Evolutionary conservation across 169 alveolate genomes (phyloP).

Genomic region (Eimeria sp.): DNA sequence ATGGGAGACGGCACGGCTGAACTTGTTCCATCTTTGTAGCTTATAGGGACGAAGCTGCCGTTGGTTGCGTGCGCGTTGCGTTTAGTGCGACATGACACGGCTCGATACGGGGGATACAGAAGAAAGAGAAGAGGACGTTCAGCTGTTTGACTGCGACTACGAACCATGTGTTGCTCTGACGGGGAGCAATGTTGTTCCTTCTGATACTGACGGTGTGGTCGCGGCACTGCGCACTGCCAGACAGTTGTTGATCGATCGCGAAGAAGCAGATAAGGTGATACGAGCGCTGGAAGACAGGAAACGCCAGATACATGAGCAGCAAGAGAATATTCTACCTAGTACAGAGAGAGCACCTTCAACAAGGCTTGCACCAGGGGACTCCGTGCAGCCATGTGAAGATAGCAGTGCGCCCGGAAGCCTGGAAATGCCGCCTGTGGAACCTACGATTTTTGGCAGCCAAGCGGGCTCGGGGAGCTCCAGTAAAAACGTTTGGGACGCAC

Average conservation of each 20-base stretch:
- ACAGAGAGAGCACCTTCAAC: not conserved
- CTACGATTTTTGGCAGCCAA: not conserved
- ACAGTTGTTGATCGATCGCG: constrained; percentile 55
- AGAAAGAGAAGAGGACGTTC: constrained; percentile 34
- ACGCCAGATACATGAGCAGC: constrained; percentile 43
- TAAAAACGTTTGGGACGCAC: constrained; percentile 19
- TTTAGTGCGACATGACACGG: constrained; percentile 77
- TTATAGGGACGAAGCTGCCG: constrained; percentile 4
- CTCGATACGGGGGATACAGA: constrained; percentile 39
- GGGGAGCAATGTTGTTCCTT: not conserved
- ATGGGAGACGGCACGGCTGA: not conserved
- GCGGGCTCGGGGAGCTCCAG: not conserved
- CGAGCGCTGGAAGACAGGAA: constrained; percentile 36
- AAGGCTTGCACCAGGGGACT: not conserved
- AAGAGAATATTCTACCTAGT: constrained; percentile 3
- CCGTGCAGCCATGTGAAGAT: not conserved
- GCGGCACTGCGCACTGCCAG: constrained; percentile 70
- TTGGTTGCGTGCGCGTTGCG: constrained; percentile 77
- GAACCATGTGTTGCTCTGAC: constrained; percentile 5
- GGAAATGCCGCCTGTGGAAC: not conserved
- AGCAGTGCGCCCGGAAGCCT: not conserved
- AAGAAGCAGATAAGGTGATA: constrained; percentile 56
- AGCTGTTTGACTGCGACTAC: constrained; percentile 53
- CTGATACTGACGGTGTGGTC: constrained; percentile 35
- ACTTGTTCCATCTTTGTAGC: not conserved